Base-by-base conservation (phyloP, 495 filamentous ascomycete species). In the Aspergillus steynii region DNA sequence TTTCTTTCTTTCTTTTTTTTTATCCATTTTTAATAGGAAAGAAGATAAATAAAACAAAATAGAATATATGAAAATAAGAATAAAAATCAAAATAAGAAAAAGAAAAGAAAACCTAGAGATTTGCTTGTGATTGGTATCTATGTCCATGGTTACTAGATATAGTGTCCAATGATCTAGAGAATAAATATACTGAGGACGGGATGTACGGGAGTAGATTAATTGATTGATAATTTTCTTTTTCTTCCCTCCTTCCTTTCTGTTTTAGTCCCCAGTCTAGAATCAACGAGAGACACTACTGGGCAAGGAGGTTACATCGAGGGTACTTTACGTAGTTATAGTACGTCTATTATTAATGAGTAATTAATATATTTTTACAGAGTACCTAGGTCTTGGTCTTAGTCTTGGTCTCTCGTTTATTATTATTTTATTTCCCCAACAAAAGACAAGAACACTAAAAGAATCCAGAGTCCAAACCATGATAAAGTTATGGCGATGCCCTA, bases 51-150 rank as follows among this genome's bases (percentile, higher is more conserved):
- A 27, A 5, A 53, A 53, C 25, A 6, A 27, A 28, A 28, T 14
- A 53, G 14, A 53, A 53, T 25, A 5, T 14, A 53, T 25, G 14
- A 27, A 53, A 53, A 28, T 8, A 14, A 37, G 4, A 32, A 55
- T 15, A 55, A 55, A 37, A 55, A 34, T 14, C 10, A 55, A n/a
- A 32, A 32, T 14, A 53, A 53, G 5, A 28, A 53, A 53, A 53
- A 10, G 29, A 53, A 5, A 27, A 53, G 25, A 51, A 51, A 51
- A 51, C 9, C 20, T 29, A 12, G 26, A 5, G n/a, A 1, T 1
- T 49, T 49, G n/a, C 47, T 49, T n/a, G 6, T 27, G 47, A 34
- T 34, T 3, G 31, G 9, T 34, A 5, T 34, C 6, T 1, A 9
- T 34, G 5, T 34, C 31, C 31, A 34, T 34, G 31, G 9, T 5